Evolutionary conservation across 306 rosid species (phyloP), one percentile per base, ranked within the genome.

Genomic region (Vigna hirtella): DNA sequence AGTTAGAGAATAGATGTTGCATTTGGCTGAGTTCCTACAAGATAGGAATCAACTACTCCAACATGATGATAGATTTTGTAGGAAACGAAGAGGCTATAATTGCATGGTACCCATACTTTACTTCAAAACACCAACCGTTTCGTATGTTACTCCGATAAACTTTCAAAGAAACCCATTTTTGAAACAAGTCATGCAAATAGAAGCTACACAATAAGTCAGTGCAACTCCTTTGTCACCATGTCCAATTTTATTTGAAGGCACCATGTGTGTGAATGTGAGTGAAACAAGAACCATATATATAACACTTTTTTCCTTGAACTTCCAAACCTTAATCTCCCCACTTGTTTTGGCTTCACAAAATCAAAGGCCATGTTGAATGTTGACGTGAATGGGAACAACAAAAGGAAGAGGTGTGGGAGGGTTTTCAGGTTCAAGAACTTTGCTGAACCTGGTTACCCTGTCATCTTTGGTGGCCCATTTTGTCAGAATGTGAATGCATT

Each of bases 351-450:
- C 42, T 47, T 24, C 38, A 28, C 4, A 38, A 1, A 36, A 24
- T 32, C 43, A 1, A 66, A 22, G 56, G 56, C 4, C 36, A 91
- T 91, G 98, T 88, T 89, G 70, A 80, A 87, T 69, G 79, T 89
- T 82, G 95, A 90, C 12, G 79, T 84, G 1, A 48, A 53, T 30
- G 87, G 91, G 4, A 88, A 82, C 84, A 92, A 87, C 89, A 94
- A 88, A 78, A 89, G 95, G 86, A 88, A 86, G 81, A 85, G 90
- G 65, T 89, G 98, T 56, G 97, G 90, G 81, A 87, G 87, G 80
- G 86, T 91, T 77, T 94, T 89, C 26, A 84, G 87, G 86, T 94
- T 92, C 83, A 90, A 89, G 87, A 92, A 76, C 53, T 94, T 94
- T 40, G 97, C 93, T 2, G 92, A 92, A 70, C 75, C 85, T 7